A percentile compares a stretch with the other conserved stretches of the same genome.
phyloP scores from a whole-genome alignment of 306 rosid species.

The Alnus rubra region DNA sequence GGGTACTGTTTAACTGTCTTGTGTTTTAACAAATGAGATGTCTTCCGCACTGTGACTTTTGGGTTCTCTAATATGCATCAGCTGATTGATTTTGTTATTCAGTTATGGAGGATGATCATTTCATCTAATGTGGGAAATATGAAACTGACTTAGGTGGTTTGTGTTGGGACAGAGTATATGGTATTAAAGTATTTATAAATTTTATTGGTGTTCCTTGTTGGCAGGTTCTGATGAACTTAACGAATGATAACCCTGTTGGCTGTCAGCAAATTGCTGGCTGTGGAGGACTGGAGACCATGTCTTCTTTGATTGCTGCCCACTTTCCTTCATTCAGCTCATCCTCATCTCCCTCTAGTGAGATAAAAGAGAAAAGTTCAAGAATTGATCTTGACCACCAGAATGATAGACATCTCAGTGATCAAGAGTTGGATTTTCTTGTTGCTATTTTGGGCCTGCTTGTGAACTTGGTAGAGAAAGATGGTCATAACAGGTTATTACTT shows the following conservation, averaged over 20 bases:
- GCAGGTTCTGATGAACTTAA: constrained; percentile 97
- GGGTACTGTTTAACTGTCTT: constrained; percentile 14
- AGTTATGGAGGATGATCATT: neutral
- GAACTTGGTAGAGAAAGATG: constrained; percentile 92
- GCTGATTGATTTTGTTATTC: neutral
- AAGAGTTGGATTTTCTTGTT: constrained; percentile 92
- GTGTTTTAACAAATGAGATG: neutral
- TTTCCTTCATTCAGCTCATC: constrained; percentile 73
- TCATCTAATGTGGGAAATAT: neutral
- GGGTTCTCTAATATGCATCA: neutral
- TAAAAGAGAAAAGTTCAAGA: constrained; percentile 39
- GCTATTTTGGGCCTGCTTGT: constrained; percentile 96
- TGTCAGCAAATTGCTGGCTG: constrained; percentile 79
- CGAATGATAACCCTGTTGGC: constrained; percentile 93
- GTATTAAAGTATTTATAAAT: neutral
- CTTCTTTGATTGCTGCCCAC: constrained; percentile 83
- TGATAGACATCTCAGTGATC: constrained; percentile 71
- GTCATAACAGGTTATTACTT: constrained; percentile 69
- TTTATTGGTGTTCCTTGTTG: constrained; percentile 25
- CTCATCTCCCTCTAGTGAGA: constrained; percentile 47
- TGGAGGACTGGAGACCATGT: constrained; percentile 94
- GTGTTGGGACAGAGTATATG: neutral
- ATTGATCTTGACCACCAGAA: constrained; percentile 39
- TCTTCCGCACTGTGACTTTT: neutral
- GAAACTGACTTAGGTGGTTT: neutral